Evolutionary conservation across 1,284 basidiomycete genomes (phyloP), one percentile per base, ranked within the genome.

Genomic region (Ceratorhiza oryzae-sativae): DNA sequence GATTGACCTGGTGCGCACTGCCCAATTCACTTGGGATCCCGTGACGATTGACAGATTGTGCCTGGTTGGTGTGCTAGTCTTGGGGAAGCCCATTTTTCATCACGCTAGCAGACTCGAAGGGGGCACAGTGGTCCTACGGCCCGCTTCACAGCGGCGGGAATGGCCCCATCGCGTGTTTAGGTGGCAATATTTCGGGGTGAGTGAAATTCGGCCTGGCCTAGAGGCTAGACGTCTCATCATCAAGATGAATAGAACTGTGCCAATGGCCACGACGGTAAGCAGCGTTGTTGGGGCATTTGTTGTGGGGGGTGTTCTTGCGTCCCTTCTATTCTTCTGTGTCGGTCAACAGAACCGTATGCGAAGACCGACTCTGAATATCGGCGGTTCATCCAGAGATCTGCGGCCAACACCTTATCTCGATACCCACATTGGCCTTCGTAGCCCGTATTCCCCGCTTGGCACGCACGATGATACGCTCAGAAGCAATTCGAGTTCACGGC

Each of bases 1-100:
- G 1, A 84, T 88, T 1, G 81, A 82, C 25, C 76, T 88, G 59
- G 82, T 83, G 41, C 73, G 79, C 76, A 9, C 18, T 34, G 27
- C 6, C 34, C 25, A 6, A 23, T 15, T 45, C 48, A 9, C 36
- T 56, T 49, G 27, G 20, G 6, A 2, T 9, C 39, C 34, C 46
- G 41, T 39, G 3, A 39, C 55, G n/a, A 39, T 41, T 39, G 15
- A 25, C 67, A 13, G 46, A n/a, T 39, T n/a, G 51, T 51, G 27
- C 42, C 25, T 39, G 34, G 15, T 67, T 68, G n/a, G 27, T 25
- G 46, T 48, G 23, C n/a, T 71, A 83, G 77, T 83, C 84, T 23
- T 87, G 84, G 82, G 86, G 84, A 0, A 81, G 82, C 4, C 83
- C 83, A 1, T 89, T 88, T 77, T 89, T 85, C 77, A 80, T 88